Conservation (phyloP, 805 yeast genomes). For the Tetrapisispora iriomotensis region DNA sequence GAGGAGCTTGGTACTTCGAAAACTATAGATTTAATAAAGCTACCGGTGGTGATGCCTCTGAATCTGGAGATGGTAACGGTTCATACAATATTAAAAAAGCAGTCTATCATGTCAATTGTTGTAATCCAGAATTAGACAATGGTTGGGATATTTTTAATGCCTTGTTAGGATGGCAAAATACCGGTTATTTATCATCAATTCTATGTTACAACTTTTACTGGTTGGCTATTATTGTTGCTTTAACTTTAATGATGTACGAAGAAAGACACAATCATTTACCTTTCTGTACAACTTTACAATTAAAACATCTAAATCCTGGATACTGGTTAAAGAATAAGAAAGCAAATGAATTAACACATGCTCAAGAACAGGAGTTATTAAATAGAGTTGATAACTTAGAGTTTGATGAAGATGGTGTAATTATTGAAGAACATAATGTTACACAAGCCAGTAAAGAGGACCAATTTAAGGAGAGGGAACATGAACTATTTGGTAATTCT, state of each 20-base stretch:
- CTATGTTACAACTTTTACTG: constrained; percentile 84
- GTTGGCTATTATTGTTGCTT: constrained; percentile 49
- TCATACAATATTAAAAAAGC: constrained; percentile 70
- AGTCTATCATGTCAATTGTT: constrained; percentile 96
- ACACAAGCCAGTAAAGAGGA: neutral
- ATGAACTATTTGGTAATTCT: neutral
- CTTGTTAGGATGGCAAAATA: constrained; percentile 92
- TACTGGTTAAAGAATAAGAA: constrained; percentile 61
- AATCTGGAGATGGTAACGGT: constrained; percentile 89
- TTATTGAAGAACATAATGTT: constrained; percentile 1
- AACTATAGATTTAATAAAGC: constrained; percentile 47
- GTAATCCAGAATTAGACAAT: constrained; percentile 82
- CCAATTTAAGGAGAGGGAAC: neutral
- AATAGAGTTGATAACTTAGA: constrained; percentile 31
- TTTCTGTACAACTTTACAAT: constrained; percentile 40
- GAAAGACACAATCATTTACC: constrained; percentile 81
- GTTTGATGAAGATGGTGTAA: constrained; percentile 31
- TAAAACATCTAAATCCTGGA: constrained; percentile 58
- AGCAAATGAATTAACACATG: constrained; percentile 44
- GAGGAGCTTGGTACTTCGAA: constrained; percentile 89
- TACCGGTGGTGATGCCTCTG: constrained; percentile 94
- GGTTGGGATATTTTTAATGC: constrained; percentile 99
- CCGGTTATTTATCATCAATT: constrained; percentile 90
- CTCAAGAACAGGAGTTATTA: constrained; percentile 47
- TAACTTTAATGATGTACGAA: constrained; percentile 63